Percentiles rank a stretch among this genome's conserved stretches.
These are phyloP conservation scores for Lentinula aciculospora DNA, from an alignment of 768 basidiomycete species.

Conservation along the genomic window DNA sequence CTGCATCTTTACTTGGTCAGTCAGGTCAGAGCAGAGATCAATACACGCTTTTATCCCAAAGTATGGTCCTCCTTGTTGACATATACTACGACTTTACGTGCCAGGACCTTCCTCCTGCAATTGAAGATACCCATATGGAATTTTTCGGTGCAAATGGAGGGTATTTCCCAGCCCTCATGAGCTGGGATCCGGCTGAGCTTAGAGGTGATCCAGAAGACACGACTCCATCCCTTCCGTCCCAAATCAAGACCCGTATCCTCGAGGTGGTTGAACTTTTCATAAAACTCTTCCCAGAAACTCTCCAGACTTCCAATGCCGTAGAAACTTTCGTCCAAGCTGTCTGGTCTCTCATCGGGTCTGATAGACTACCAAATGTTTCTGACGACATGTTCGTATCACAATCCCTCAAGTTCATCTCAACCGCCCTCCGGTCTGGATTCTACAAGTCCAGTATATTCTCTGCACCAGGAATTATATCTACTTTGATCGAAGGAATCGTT, in stretches of 20 bases:
- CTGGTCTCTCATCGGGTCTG: constrained; percentile 82
- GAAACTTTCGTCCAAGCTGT: constrained; percentile 78
- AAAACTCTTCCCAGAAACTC: constrained; percentile 77
- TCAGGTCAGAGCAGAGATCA: constrained; percentile 31
- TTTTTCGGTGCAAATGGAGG: constrained; percentile 73
- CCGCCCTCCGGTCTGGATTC: constrained; percentile 83
- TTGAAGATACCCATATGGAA: constrained; percentile 81
- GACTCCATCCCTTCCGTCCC: constrained; percentile 80
- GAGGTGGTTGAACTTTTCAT: constrained; percentile 89
- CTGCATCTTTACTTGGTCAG: constrained; percentile 44
- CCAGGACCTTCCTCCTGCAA: constrained; percentile 90
- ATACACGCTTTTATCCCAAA: constrained; percentile 56
- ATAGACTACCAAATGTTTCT: constrained; percentile 59
- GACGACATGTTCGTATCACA: constrained; percentile 90
- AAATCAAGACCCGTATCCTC: constrained; percentile 83
- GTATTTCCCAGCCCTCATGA: constrained; percentile 76
- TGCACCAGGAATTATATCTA: constrained; percentile 70
- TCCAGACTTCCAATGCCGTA: constrained; percentile 57
- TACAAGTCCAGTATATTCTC: constrained; percentile 77
- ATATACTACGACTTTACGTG: constrained; percentile 93
- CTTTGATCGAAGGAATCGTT: constrained; percentile 84
- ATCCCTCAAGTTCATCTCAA: constrained; percentile 86
- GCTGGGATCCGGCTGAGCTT: constrained; percentile 70
- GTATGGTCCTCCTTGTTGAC: constrained; percentile 73
- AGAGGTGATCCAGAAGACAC: constrained; percentile 74